Conservation (phyloP, 2,329 filamentous ascomycete species). For the Sphaerulina populicola region DNA sequence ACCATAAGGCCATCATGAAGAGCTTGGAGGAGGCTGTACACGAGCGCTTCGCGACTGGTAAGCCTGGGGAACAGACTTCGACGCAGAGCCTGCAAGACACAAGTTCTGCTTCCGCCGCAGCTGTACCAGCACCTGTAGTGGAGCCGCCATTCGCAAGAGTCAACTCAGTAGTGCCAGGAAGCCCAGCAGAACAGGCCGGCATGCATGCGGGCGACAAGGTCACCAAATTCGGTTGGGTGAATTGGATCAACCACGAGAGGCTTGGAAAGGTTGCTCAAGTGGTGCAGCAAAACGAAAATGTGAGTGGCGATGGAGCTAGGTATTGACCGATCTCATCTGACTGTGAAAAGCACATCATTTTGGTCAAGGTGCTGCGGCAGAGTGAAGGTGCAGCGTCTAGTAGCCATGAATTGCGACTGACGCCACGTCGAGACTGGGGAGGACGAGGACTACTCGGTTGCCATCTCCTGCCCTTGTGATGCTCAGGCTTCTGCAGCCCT, state of each 20-base stretch:
- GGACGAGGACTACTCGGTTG: conserved; percentile 84
- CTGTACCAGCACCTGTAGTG: conserved; percentile 29
- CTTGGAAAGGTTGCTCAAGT: conserved; percentile 79
- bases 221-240: conserved; percentile 74
- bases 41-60: conserved; percentile 62
- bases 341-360: conserved; percentile 53
- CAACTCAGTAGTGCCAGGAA: conserved; percentile 67
- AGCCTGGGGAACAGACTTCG: conserved; percentile 15
- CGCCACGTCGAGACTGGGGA: conserved; percentile 75
- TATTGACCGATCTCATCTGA: background rate
- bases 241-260: conserved; percentile 75
- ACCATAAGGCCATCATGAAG: conserved; percentile 83
- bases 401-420: conserved; percentile 60
- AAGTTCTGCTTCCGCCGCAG: conserved; percentile 5
- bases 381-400: conserved; percentile 53
- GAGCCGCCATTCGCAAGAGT: conserved; percentile 77
- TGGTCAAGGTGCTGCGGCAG: conserved; percentile 59
- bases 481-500: background rate
- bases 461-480: conserved; percentile 71
- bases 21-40: conserved; percentile 80
- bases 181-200: conserved; percentile 76
- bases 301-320: conserved; percentile 45
- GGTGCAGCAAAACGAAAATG: conserved; percentile 81
- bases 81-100: conserved; percentile 19
- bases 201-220: conserved; percentile 73